Evolutionary conservation across 352 stramenopile genomes (phyloP), one percentile per base, ranked within the genome.

Genomic region (Globisporangium heterothallicum): DNA sequence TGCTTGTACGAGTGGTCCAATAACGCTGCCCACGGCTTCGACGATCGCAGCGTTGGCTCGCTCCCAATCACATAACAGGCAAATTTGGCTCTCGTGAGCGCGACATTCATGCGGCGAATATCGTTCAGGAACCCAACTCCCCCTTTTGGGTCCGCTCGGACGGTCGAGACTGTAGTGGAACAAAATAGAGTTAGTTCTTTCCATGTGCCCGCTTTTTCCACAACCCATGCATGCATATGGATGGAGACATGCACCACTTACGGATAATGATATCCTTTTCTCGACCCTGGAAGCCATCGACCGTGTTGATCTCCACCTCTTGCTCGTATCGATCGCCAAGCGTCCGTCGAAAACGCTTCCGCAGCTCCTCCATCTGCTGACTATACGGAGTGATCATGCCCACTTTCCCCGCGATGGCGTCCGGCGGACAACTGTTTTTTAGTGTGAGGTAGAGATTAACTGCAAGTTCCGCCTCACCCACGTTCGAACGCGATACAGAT

Each of bases 201-300:
- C n/a, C n/a, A n/a, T n/a, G n/a, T n/a, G n/a, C n/a, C n/a, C n/a
- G n/a, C n/a, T n/a, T n/a, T n/a, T n/a, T n/a, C n/a, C n/a, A n/a
- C n/a, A n/a, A n/a, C n/a, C n/a, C n/a, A n/a, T n/a, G n/a, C n/a
- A n/a, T n/a, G n/a, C n/a, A n/a, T n/a, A n/a, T n/a, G n/a, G n/a
- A n/a, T n/a, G 12, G 27, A 47, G 49, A 1, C 25, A 43, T 24
- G 21, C 38, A 2, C 32, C 8, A 86, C 77, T 36, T 78, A 94
- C 84, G 54, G 49, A 96, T 94, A 61, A 96, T 95, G 56, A 96
- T 92, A 52, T 96, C 86, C 61, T 96, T 95, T 38, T 95, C 85
- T 34, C 85, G 74, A n/a, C 86, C 89, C 62, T 97, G 89, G 47
- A 96, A 96, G 4, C 88, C 90, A 38, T 97, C 89, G 32, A 97